Conservation (phyloP, 1,139 yeast species). For the Nakaseomyces bracarensis region DNA sequence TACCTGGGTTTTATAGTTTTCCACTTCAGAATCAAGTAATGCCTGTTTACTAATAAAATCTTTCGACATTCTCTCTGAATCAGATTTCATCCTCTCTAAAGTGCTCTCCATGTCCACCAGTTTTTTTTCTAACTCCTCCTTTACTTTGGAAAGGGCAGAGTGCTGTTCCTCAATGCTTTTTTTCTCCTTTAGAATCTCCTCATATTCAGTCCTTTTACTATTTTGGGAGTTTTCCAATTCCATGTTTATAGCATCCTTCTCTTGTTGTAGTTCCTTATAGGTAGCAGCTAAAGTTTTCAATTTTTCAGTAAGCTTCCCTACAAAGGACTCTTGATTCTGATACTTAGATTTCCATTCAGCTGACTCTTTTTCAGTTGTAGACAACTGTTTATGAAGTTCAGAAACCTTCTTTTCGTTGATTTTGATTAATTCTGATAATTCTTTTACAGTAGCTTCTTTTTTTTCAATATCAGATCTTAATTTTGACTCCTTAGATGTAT, state of each 20-base stretch:
- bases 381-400: constrained; percentile 12
- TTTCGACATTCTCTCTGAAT: background rate
- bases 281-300: constrained; percentile 31
- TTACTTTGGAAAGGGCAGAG: constrained; percentile 7
- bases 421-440: constrained; percentile 10
- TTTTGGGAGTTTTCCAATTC: constrained; percentile 11
- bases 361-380: constrained; percentile 18
- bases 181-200: background rate
- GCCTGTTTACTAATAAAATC: constrained; percentile 4
- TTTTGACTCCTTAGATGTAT: constrained; percentile 5
- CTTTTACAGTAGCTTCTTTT: constrained; percentile 12
- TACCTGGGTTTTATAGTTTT: background rate
- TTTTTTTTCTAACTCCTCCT: background rate
- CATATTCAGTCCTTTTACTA: constrained; percentile 8
- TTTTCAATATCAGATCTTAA: constrained; percentile 17
- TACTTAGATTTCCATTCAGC: constrained; percentile 25
- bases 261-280: constrained; percentile 26
- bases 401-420: constrained; percentile 8
- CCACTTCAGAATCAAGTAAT: background rate
- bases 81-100: background rate
- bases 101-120: background rate
- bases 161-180: constrained; percentile 8
- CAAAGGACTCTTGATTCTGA: constrained; percentile 26
- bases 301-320: constrained; percentile 34
- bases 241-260: constrained; percentile 19